A percentile compares a stretch with the other conserved stretches of the same genome.
Conservation (phyloP, 73 alveolate genomes). For the Paramecium sexaurelia region DNA sequence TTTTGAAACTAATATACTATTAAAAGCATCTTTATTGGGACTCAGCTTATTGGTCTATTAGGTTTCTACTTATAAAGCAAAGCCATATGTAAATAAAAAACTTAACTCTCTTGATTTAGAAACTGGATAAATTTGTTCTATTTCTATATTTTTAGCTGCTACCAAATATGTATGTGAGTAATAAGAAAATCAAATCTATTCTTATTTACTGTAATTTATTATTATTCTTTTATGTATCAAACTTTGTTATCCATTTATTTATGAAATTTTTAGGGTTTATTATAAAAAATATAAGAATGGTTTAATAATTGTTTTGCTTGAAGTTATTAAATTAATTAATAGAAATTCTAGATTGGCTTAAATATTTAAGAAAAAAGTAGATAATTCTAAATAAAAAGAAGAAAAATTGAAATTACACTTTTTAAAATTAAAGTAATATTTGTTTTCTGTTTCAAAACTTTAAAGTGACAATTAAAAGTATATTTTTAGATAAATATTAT, state of each 20-base stretch:
- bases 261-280: neutral
- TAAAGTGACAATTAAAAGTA: neutral
- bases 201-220: neutral
- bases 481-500: no score
- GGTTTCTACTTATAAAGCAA: neutral
- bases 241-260: neutral
- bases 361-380: neutral
- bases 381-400: neutral
- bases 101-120: neutral
- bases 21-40: neutral
- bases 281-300: neutral
- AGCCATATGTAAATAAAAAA: neutral
- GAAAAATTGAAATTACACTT: neutral
- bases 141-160: neutral
- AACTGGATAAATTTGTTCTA: neutral
- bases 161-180: neutral
- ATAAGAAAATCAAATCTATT: neutral
- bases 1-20: neutral
- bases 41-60: neutral
- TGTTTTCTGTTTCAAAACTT: neutral
- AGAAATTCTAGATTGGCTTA: no score
- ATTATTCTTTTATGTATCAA: neutral
- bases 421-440: neutral
- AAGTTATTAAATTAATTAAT: no score
- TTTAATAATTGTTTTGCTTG: no score